Evolutionary conservation across 2,329 filamentous ascomycete genomes (phyloP).

Genomic region (Bipolaris bicolor): DNA sequence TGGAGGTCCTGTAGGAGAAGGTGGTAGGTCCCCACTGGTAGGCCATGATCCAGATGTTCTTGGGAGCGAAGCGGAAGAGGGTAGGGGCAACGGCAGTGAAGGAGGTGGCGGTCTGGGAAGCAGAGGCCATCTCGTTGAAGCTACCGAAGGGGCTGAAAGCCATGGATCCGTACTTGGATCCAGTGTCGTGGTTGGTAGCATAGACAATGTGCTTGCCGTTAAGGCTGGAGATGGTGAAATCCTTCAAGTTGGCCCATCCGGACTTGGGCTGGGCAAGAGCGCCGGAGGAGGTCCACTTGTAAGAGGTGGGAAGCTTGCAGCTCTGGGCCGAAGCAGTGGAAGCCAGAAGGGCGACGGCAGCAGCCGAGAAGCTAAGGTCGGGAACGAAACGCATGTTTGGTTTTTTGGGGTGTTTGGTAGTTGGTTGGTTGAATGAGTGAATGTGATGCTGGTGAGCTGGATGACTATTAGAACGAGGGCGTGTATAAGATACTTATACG

Average conservation of each 20-base stretch:
- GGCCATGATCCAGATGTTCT: constrained; percentile 68
- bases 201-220: constrained; percentile 68
- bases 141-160: constrained; percentile 62
- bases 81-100: constrained; percentile 62
- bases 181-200: constrained; percentile 56
- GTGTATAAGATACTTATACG: constrained; percentile 13
- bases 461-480: neutral
- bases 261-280: constrained; percentile 59
- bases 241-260: constrained; percentile 66
- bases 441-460: neutral
- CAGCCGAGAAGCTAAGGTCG: constrained; percentile 12
- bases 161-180: constrained; percentile 62
- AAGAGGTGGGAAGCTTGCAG: constrained; percentile 62
- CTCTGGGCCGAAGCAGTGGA: constrained; percentile 24
- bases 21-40: constrained; percentile 67
- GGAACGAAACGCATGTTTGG: constrained; percentile 15
- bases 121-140: constrained; percentile 60
- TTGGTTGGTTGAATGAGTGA: neutral
- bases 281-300: constrained; percentile 61
- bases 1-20: constrained; percentile 67
- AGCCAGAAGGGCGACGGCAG: constrained; percentile 19
- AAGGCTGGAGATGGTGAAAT: constrained; percentile 64
- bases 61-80: constrained; percentile 67
- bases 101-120: constrained; percentile 60
- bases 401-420: constrained; percentile 1